Evolutionary conservation across 352 stramenopile species (phyloP), one percentile per base, ranked within the genome.

Genomic region (Pythium periplocum): DNA sequence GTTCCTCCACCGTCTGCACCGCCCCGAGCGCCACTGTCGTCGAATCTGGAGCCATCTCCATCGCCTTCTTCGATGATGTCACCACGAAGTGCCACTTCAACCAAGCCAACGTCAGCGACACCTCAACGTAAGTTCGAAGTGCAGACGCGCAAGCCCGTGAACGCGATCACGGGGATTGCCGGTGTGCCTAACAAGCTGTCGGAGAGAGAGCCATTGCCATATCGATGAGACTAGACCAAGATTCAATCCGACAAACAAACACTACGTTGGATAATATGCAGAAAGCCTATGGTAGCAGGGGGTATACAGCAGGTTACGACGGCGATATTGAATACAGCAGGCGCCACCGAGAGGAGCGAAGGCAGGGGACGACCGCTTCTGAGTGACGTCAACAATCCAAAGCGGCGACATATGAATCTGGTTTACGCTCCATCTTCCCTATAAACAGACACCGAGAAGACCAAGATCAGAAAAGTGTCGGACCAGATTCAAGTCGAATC

Each of bases 71-170:
- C 38, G 7, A 42, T 42, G 7, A 12, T 12, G 12, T 42, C 38
- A 12, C 7, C 38, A 42, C 38, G 7, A 8, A 42, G 38, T 42
- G 38, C 38, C 38, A 42, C 7, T 42, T 42, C 38, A 42, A 8
- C 17, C 17, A 8, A 42, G 38, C 7, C 0, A 8, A 42, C 37
- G n/a, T 52, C 62, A 1, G 35, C 44, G 10, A 33, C 58, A 2
- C 43, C 64, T 11, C 48, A 51, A 35, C 62, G 69, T 1, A 80
- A 73, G 55, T 88, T 83, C 43, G 62, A 85, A 31, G 69, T 88
- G 6, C 57, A 74, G 3, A 71, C 67, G 48, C 77, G 71, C 8
- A 68, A 73, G 12, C 41, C 46, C 10, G 32, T n/a, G n/a, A 42
- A 44, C 34, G 48, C 50, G 35, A 37, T 61, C 5, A 34, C 67